These are phyloP conservation scores for Xylaria sp. DNA, from an alignment of 2,329 filamentous ascomycete species.

Conservation along the genomic window DNA sequence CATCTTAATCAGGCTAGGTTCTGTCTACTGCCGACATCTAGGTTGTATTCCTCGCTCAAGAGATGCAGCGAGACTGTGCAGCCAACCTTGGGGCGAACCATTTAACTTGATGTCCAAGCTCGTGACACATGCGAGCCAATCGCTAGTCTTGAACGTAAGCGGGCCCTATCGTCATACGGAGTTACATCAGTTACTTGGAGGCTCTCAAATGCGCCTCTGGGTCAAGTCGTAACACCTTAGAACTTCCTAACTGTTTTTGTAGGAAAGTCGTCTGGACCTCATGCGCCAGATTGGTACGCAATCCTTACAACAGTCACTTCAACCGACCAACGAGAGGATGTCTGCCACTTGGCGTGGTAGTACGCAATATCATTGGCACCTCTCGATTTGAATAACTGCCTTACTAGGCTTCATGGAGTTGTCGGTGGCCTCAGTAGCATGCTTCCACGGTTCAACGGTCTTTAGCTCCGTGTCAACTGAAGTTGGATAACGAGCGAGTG, in stretches of 20 bases:
- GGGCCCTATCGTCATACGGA: constrained; percentile 36
- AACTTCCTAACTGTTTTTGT: constrained; percentile 27
- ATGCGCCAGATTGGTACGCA: constrained; percentile 17
- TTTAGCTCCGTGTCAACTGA: constrained; percentile 31
- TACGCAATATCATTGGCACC: constrained; percentile 19
- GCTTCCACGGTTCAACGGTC: constrained; percentile 34
- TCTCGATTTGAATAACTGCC: constrained; percentile 28
- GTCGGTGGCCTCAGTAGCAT: constrained; percentile 32
- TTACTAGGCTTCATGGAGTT: constrained; percentile 19
- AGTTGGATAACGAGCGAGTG: constrained; percentile 17
- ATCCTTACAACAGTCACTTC: constrained; percentile 23
- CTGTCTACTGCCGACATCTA: constrained; percentile 30
- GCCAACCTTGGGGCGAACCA: constrained; percentile 36
- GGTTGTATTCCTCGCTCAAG: constrained; percentile 34
- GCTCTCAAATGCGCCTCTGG: constrained; percentile 31
- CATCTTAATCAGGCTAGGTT: constrained; percentile 35
- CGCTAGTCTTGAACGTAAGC: constrained; percentile 29
- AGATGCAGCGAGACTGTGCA: constrained; percentile 34
- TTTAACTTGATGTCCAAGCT: constrained; percentile 34
- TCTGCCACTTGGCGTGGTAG: constrained; percentile 27
- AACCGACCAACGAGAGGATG: constrained; percentile 27
- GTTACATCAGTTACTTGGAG: constrained; percentile 37
- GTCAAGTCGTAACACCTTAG: constrained; percentile 24
- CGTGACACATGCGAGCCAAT: constrained; percentile 38
- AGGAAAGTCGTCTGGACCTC: constrained; percentile 20